Percentiles rank a stretch among this genome's conserved stretches.
phyloP scores from a whole-genome alignment of 108 stramenopile species.

The Skeletonema potamos region DNA sequence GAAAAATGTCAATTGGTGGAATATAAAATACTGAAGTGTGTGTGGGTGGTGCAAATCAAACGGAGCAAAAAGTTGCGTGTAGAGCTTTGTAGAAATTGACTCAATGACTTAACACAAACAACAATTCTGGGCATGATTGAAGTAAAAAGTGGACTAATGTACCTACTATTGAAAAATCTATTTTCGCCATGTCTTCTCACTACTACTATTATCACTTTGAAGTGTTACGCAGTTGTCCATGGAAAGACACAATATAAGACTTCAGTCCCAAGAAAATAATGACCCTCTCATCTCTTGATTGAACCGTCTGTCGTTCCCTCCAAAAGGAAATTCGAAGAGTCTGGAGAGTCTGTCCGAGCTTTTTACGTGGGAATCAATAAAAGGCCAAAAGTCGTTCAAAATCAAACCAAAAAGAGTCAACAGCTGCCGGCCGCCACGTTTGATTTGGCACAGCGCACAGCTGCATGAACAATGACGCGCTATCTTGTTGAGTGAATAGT shows the following conservation, averaged over 20 bases:
- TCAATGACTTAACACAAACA: too few relatives aligned
- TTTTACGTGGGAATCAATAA: not conserved
- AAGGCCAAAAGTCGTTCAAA: not conserved
- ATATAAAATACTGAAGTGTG: conserved; percentile 4
- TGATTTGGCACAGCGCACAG: not conserved
- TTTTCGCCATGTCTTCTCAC: too few relatives aligned
- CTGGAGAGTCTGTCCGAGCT: not conserved
- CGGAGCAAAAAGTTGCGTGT: not conserved
- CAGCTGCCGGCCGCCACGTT: not conserved
- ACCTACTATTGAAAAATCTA: too few relatives aligned
- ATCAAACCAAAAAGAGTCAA: not conserved
- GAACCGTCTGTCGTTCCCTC: not conserved
- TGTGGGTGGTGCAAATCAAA: not conserved
- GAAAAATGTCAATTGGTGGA: conserved; percentile 86
- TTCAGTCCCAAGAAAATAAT: too few relatives aligned
- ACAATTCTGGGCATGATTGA: not conserved
- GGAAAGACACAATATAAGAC: too few relatives aligned
- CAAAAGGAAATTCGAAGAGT: not conserved
- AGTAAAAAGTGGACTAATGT: too few relatives aligned
- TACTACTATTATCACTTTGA: too few relatives aligned
- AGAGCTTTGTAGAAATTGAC: not conserved
- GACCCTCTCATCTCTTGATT: too few relatives aligned
- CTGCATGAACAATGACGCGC: not conserved
- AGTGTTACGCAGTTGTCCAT: too few relatives aligned
- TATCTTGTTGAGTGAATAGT: too few relatives aligned